Evolutionary conservation across 345 rosid species (phyloP).

Genomic region (Xanthoceras sorbifolium): DNA sequence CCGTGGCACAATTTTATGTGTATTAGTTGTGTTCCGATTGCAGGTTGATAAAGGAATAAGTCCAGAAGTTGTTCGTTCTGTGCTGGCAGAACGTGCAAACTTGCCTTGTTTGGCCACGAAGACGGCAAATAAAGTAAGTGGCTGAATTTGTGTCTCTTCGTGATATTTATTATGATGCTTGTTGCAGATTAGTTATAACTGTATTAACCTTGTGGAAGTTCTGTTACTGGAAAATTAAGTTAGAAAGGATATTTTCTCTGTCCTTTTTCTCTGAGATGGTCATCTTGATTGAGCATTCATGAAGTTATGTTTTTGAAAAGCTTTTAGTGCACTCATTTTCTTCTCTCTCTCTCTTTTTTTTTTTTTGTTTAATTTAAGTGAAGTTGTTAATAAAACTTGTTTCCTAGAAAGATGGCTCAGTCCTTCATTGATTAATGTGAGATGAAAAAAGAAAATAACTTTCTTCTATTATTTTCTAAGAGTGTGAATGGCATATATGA

Average conservation of each 20-base stretch:
- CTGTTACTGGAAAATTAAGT: background rate
- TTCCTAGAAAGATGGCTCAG: background rate
- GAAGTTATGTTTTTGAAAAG: background rate
- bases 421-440: background rate
- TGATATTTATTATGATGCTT: background rate
- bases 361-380: no score
- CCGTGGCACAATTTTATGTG: background rate
- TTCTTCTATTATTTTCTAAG: background rate
- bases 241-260: background rate
- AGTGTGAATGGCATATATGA: background rate
- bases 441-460: background rate
- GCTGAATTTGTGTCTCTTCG: slow-evolving; percentile 2
- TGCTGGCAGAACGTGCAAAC: slow-evolving; percentile 78
- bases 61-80: slow-evolving; percentile 87
- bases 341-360: background rate
- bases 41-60: slow-evolving; percentile 86
- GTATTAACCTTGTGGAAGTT: background rate
- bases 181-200: background rate
- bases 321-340: background rate
- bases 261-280: background rate
- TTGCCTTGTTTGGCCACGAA: slow-evolving; percentile 84
- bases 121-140: slow-evolving; percentile 71
- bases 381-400: background rate
- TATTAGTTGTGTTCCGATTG: slow-evolving; percentile 20
- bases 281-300: background rate